These are phyloP conservation scores for Trapa incisa DNA, from an alignment of 345 rosid genomes.

Conservation along the genomic window DNA sequence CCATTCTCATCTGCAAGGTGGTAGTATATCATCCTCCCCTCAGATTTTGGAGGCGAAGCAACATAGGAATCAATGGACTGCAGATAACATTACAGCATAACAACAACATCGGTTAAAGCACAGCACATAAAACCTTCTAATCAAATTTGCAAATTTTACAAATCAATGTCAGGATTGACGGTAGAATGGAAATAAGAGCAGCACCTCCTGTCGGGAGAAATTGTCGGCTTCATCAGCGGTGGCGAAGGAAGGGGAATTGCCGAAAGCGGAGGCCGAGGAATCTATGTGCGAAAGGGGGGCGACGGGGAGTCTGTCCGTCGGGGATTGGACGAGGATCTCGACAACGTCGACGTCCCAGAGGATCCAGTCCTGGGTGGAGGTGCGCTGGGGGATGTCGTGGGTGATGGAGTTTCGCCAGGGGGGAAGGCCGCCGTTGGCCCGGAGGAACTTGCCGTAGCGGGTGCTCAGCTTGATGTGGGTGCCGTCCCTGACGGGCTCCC, in stretches of 20 bases:
- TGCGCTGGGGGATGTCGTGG: slow-evolving; percentile 60
- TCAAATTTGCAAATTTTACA: too few species aligned
- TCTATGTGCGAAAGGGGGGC: slow-evolving; percentile 14
- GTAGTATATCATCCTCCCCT: slow-evolving; percentile 72
- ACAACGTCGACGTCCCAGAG: slow-evolving; percentile 66
- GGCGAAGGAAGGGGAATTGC: slow-evolving; percentile 34
- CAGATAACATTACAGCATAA: not conserved
- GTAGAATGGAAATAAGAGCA: too few species aligned
- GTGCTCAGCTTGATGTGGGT: slow-evolving; percentile 46
- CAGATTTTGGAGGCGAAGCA: slow-evolving; percentile 59
- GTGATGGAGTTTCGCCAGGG: slow-evolving; percentile 83
- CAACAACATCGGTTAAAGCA: too few species aligned
- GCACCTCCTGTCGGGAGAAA: slow-evolving; percentile 60
- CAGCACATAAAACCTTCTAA: too few species aligned
- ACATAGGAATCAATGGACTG: slow-evolving; percentile 57
- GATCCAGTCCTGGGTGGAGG: slow-evolving; percentile 62
- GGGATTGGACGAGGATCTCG: slow-evolving; percentile 36
- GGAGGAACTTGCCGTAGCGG: slow-evolving; percentile 45
- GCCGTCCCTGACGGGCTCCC: slow-evolving; percentile 68
- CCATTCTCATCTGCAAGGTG: slow-evolving; percentile 70
- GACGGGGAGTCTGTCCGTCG: slow-evolving; percentile 12
- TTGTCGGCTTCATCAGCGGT: slow-evolving; percentile 25
- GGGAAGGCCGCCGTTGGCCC: slow-evolving; percentile 78
- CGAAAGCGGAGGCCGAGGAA: slow-evolving; percentile 12
- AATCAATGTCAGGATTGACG: too few species aligned